phyloP scores from a whole-genome alignment of 805 yeast genomes.

The Cyberlindnera mycetangii region DNA sequence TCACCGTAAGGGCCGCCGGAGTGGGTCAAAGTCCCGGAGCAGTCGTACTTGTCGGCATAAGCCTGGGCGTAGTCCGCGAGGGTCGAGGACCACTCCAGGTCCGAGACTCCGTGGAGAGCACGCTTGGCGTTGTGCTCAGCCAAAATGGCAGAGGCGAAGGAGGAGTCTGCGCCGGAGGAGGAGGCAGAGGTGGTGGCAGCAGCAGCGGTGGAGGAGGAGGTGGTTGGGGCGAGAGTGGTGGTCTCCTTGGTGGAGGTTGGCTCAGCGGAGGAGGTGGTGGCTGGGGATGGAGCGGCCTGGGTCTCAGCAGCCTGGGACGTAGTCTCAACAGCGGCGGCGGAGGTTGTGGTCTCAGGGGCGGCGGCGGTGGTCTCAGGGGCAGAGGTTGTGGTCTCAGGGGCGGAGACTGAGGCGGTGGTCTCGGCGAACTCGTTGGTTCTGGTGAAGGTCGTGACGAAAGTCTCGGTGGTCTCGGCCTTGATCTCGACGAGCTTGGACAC shows the following conservation, averaged over 20 bases:
- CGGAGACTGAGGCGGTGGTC: constrained; percentile 17
- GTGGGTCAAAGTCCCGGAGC: constrained; percentile 60
- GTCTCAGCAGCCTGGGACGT: constrained; percentile 4
- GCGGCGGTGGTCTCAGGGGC: constrained; percentile 10
- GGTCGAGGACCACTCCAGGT: constrained; percentile 47
- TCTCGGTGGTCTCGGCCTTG: constrained; percentile 22
- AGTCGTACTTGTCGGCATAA: constrained; percentile 53
- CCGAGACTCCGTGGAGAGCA: constrained; percentile 42
- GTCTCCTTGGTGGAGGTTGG: constrained; percentile 19
- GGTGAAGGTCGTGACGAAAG: constrained; percentile 24
- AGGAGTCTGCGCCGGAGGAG: constrained; percentile 22
- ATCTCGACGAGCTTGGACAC: constrained; percentile 26
- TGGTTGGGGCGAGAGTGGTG: constrained; percentile 19
- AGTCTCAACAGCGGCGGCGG: constrained; percentile 4
- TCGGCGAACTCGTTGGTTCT: constrained; percentile 17
- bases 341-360: constrained; percentile 1
- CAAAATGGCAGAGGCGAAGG: constrained; percentile 42
- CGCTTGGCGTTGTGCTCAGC: constrained; percentile 50
- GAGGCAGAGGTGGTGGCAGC: constrained; percentile 19
- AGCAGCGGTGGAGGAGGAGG: constrained; percentile 18
- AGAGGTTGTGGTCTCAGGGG: constrained; percentile 20
- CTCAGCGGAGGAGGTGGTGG: constrained; percentile 12
- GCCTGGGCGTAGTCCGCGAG: constrained; percentile 48
- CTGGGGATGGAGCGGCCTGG: constrained; percentile 16
- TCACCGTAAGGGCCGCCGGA: constrained; percentile 78